These are phyloP conservation scores for Geranium incanum DNA, from an alignment of 441 rosid species.

Conservation along the genomic window DNA sequence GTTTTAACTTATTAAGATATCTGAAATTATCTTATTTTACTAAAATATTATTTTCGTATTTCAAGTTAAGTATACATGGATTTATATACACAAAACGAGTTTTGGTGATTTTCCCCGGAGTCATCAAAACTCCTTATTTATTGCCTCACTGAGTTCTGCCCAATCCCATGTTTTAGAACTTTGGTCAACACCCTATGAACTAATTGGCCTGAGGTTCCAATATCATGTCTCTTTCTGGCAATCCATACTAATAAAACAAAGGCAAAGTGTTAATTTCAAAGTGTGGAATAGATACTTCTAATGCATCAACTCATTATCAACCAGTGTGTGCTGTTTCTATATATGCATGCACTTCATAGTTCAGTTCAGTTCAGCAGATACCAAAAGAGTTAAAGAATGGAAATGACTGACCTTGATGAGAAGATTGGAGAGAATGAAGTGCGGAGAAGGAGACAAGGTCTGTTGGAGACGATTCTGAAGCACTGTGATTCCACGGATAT, in stretches of 20 bases:
- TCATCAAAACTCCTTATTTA: too few species aligned
- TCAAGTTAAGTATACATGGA: too few species aligned
- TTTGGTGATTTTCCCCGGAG: too few species aligned
- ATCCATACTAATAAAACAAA: neutral
- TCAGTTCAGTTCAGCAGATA: neutral
- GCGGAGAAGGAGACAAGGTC: neutral
- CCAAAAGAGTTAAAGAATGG: neutral
- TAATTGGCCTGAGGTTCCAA: neutral
- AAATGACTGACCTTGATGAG: neutral
- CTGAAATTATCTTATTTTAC: too few species aligned
- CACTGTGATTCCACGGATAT: neutral
- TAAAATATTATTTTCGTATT: too few species aligned
- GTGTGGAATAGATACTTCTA: neutral
- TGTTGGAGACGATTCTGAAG: neutral
- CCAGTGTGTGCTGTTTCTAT: neutral
- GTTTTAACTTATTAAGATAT: too few species aligned
- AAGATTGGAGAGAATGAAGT: neutral
- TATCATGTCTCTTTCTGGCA: neutral
- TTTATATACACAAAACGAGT: too few species aligned
- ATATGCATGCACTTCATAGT: neutral
- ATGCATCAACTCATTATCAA: too few species aligned
- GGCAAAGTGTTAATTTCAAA: neutral
- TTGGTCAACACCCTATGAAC: neutral
- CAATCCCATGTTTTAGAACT: too few species aligned
- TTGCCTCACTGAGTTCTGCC: too few species aligned